These are phyloP conservation scores for Fusarium albosuccineum DNA, from an alignment of 2,329 filamentous ascomycete species.

Conservation along the genomic window DNA sequence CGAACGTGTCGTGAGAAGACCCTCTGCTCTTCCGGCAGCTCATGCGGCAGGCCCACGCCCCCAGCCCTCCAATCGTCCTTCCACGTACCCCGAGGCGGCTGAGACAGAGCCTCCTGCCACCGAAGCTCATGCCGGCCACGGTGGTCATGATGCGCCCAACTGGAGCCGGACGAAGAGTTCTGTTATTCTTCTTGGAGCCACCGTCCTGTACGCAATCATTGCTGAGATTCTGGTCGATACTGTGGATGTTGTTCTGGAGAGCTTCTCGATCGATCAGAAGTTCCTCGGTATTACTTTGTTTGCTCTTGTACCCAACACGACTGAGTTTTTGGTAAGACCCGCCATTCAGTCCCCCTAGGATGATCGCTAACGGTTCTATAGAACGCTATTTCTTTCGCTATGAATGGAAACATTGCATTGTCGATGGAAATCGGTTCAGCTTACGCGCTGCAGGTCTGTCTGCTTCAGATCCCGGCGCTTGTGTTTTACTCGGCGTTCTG, in stretches of 20 bases:
- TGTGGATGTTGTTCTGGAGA: constrained; percentile 94
- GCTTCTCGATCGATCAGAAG: constrained; percentile 94
- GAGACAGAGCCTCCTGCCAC: constrained; percentile 50
- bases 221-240: constrained; percentile 97
- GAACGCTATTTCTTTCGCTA: constrained; percentile 99
- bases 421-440: constrained; percentile 99
- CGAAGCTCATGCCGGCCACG: constrained; percentile 60
- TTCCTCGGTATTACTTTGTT: constrained; percentile 97
- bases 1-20: constrained; percentile 66
- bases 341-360: constrained; percentile 4
- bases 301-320: constrained; percentile 96
- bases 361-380: constrained; percentile 50
- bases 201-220: constrained; percentile 93
- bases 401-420: constrained; percentile 98
- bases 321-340: constrained; percentile 86
- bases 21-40: constrained; percentile 49
- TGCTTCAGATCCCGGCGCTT: constrained; percentile 92
- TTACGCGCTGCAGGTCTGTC: constrained; percentile 94
- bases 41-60: constrained; percentile 36
- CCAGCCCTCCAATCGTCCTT: constrained; percentile 52
- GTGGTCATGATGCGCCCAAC: constrained; percentile 97
- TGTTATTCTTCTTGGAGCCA: constrained; percentile 88
- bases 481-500: constrained; percentile 91
- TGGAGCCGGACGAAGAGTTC: constrained; percentile 95
- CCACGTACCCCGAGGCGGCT: constrained; percentile 27